Base-by-base conservation (phyloP, 2,329 filamentous ascomycete species). In the Phyllosticta citribraziliensis region DNA sequence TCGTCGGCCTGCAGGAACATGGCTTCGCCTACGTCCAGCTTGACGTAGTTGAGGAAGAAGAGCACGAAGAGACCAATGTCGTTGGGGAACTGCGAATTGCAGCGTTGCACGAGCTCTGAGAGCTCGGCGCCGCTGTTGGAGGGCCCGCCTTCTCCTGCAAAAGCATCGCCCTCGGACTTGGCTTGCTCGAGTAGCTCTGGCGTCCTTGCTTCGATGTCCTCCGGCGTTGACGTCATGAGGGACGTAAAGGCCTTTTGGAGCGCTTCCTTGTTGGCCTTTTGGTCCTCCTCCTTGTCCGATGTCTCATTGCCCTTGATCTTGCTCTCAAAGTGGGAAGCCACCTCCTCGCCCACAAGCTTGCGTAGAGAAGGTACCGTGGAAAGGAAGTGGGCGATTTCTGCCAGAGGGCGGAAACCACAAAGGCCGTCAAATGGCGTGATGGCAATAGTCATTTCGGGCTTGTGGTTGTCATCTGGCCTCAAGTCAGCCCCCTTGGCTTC, bases 371-470 rank as follows among this genome's bases (percentile, higher is more conserved):
- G 79, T 3, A 91, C 80, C 5, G 79, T 82, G 56, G 84, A 77
- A 33, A 96, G 80, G 74, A 97, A 97, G 73, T 96, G 89, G 0
- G 85, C 81, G 64, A 97, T 94, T 76, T 99, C 92, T 5, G 78
- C 80, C 22, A 97, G 79, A 0, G 94, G 94, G 10, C 94, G 85
- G 80, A 99, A 99, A 35, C 94, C 94, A 70, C 94, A 99, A 35
- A 99, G 83, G 0, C 94, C 94, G 72, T 97, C 93, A 67, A 99
- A 99, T 0, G 91, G 88, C 0, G 94, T 97, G 69, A 99, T 88
- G 64, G 94, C 94, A 74, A 99, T 96, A 64, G 94, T 92, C 94
- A 99, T 99, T 77, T 99, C 94, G 35, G 94, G 94, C 78, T 99
- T 99, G 81, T 99, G 94, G 78, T 99, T 99, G 79, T 97, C 93